Evolutionary conservation across 176 grass and related monocot species (phyloP).

Genomic region (Urochloa ruziziensis): DNA sequence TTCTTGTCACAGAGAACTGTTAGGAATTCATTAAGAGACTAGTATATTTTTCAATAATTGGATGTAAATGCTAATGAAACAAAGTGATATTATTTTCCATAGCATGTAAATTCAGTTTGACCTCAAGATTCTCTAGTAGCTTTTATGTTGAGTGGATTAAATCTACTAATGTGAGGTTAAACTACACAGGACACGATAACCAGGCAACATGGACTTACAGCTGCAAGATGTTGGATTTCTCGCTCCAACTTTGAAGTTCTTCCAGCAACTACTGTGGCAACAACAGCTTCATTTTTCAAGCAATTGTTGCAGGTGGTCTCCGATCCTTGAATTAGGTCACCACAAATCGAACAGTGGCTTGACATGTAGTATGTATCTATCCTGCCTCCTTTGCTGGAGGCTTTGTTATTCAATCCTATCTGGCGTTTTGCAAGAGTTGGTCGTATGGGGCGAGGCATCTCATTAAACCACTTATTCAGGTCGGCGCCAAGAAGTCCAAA

Average conservation of each 20-base stretch:
- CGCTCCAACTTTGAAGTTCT: slow-evolving; percentile 75
- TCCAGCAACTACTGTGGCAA: slow-evolving; percentile 52
- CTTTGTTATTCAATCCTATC: slow-evolving; percentile 40
- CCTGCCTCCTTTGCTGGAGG: slow-evolving; percentile 53
- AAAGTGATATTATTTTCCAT: background rate
- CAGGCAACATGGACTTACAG: slow-evolving; percentile 50
- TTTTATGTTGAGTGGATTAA: background rate
- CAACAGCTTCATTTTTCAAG: slow-evolving; percentile 58
- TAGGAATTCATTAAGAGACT: background rate
- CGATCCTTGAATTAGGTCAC: slow-evolving; percentile 59
- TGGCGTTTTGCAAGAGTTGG: slow-evolving; percentile 41
- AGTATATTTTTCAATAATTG: background rate
- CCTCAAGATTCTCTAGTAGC: background rate
- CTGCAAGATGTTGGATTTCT: slow-evolving; percentile 78
- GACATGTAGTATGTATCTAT: slow-evolving; percentile 90
- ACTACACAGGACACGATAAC: background rate
- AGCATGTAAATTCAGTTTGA: background rate
- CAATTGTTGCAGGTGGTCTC: slow-evolving; percentile 66
- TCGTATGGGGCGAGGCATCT: slow-evolving; percentile 59
- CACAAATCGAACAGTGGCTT: slow-evolving; percentile 76
- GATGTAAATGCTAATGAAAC: background rate
- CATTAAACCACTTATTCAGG: slow-evolving; percentile 75
- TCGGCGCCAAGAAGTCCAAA: slow-evolving; percentile 81
- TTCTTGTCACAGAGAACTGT: background rate
- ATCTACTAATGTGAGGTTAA: background rate